Conservation (phyloP, 305 asterid genomes). For the Fraxinus latifolia region DNA sequence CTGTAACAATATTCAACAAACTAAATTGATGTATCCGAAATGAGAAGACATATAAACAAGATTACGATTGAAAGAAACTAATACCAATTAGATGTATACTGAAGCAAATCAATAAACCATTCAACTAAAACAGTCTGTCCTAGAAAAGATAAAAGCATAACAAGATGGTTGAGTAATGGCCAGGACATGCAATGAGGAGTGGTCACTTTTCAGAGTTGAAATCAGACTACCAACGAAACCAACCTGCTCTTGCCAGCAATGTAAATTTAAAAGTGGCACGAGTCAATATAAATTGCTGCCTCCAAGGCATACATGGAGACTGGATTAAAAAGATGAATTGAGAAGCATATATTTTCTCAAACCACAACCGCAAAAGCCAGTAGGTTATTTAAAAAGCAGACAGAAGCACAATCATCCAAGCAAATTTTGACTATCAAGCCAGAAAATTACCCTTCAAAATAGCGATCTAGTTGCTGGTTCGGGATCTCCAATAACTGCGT, state of each 20-base stretch:
- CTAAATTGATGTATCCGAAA: constrained; percentile 10
- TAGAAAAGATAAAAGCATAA: not conserved
- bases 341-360: not conserved
- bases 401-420: not conserved
- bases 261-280: not conserved
- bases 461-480: constrained; percentile 92
- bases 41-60: constrained; percentile 13
- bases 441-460: constrained; percentile 82
- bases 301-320: not conserved
- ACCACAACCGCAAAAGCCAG: not conserved
- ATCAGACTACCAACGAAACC: not conserved
- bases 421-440: constrained; percentile 1
- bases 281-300: not conserved
- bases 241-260: not conserved
- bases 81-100: constrained; percentile 19
- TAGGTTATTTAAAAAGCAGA: not conserved
- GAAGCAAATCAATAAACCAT: not conserved
- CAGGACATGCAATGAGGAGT: not conserved
- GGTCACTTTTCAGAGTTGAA: not conserved
- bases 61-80: constrained; percentile 32
- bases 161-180: not conserved
- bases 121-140: not conserved
- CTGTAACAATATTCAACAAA: constrained; percentile 38
- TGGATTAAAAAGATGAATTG: not conserved
- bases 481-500: constrained; percentile 82